phyloP scores from a whole-genome alignment of 2,329 filamentous ascomycete genomes.

The Fusarium brevicatenulatum region DNA sequence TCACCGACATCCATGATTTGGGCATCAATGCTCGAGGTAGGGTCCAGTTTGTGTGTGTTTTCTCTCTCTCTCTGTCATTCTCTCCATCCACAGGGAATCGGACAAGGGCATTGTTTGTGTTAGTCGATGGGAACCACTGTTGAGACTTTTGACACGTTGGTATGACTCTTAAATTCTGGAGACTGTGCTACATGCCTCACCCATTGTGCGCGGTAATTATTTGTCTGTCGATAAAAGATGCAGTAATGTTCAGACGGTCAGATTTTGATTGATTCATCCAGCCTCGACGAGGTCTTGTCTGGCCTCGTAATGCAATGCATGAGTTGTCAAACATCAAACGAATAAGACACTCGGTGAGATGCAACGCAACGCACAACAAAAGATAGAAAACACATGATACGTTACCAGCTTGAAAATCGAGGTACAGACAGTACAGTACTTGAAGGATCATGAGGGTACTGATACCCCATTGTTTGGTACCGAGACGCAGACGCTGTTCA shows the following conservation, averaged over 20 bases:
- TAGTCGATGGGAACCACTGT: slow-evolving; percentile 17
- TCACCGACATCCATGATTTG: slow-evolving; percentile 31
- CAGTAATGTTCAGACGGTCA: slow-evolving; percentile 4
- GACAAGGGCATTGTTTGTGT: slow-evolving; percentile 14
- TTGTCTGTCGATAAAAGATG: background rate
- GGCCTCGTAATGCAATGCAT: slow-evolving; percentile 23
- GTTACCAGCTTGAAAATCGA: slow-evolving; percentile 1
- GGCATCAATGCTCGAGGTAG: slow-evolving; percentile 34
- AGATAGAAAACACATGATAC: slow-evolving; percentile 11
- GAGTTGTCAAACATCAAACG: slow-evolving; percentile 24
- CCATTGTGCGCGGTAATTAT: background rate
- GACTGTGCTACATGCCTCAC: background rate
- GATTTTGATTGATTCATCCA: background rate
- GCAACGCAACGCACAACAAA: slow-evolving; percentile 1
- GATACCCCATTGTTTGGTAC: slow-evolving; percentile 39
- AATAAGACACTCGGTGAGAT: slow-evolving; percentile 16
- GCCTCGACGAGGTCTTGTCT: slow-evolving; percentile 3
- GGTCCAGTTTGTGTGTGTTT: background rate
- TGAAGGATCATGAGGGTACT: slow-evolving; percentile 26
- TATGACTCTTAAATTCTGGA: slow-evolving; percentile 31
- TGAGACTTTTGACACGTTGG: slow-evolving; percentile 33
- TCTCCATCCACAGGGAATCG: slow-evolving; percentile 22
- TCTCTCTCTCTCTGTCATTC: background rate
- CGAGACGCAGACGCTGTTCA: slow-evolving; percentile 31
- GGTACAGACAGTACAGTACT: slow-evolving; percentile 10